Base-by-base conservation (phyloP, 768 basidiomycete species). In the Collybiopsis confluens region DNA sequence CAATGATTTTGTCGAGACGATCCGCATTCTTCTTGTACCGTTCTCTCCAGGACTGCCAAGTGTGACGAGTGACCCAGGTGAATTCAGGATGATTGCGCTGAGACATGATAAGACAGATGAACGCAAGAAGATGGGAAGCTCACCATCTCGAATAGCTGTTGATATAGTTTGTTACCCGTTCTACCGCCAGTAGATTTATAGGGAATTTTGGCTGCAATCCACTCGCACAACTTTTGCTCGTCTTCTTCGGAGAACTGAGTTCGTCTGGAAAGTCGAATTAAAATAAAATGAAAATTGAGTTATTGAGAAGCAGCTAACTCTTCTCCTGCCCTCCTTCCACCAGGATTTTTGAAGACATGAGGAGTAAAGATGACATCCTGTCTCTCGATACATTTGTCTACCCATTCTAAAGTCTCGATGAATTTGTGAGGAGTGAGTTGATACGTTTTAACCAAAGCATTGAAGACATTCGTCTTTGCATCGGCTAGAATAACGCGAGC, bases 21-120 rank as follows among this genome's bases (percentile, higher is more conserved):
- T 70, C 63, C 0, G 87, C 72, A 56, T 92, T 86, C 68, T 92
- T 92, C 73, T 92, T 91, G 72, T 92, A 92, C 26, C 90, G 77
- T 63, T 92, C 90, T 24, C 90, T 80, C 90, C 90, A 92, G 15
- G 90, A 92, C 59, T 91, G 88, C 90, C 90, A 92, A 2, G 89
- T 90, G 64, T 92, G 90, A 15, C 89, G 83, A 23, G 73, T 76
- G 18, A 90, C 90, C 90, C 90, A 92, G 0, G 78, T 73, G 61
- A 82, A 90, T 57, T 88, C 87, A 1, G 88, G 84, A 56, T 90
- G 85, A 46, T 69, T 68, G 45, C 72, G 73, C 88, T 90, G 58
- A 8, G 15, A 44, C 20, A 41, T 45, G 2, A 16, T 28, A 30
- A 36, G 16, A 16, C 37, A 11, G 35, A 43, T 5, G 16, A 18